Evolutionary conservation across 2,329 filamentous ascomycete genomes (phyloP), one percentile per base, ranked within the genome.

Genomic region (Stachybotrys echinatus): DNA sequence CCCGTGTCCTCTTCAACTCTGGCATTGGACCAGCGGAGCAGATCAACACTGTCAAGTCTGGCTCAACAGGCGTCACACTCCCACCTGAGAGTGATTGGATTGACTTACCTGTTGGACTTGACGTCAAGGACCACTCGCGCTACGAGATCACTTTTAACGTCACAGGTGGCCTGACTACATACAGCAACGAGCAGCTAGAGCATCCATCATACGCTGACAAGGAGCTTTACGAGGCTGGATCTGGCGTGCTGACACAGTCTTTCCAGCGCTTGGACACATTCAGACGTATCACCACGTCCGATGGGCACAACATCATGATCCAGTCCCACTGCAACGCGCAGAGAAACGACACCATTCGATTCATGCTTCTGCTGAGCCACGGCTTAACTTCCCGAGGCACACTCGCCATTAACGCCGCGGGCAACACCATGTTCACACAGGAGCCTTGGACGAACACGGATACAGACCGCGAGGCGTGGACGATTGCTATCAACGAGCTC

Each of bases 291-390:
- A 68, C 63, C 27, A 75, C 76, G 22, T 65, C 67, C 2, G 84
- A 88, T 56, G 81, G 81, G 22, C 77, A 83, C 49, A 75, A 77
- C 8, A 76, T 84, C 44, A 80, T 85, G 57, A 69, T 87, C 18
- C 84, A 87, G 61, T 87, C 80, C 74, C 87, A 83, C 10, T 76
- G 82, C 42, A 76, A 84, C 55, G 81, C 85, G 22, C 83, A 86
- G 54, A 77, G 74, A 23, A 75, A 76, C 71, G 71, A 68, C 31
- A 64, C 73, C 23, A 75, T 79, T 63, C 76, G 70, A 3, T 71
- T 81, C 54, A 79, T 72, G 52, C 74, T 78, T 52, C 87, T 87
- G 64, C 79, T 87, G 23, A 84, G 83, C 23, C 78, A 82, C 46
- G 84, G 84, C 23, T 68, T 77, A 8, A 78, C 75, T 4, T 85